Percentiles rank a stretch among this genome's conserved stretches.
These are phyloP conservation scores for Xylariaceae sp. DNA, from an alignment of 2,329 filamentous ascomycete genomes.

Conservation along the genomic window DNA sequence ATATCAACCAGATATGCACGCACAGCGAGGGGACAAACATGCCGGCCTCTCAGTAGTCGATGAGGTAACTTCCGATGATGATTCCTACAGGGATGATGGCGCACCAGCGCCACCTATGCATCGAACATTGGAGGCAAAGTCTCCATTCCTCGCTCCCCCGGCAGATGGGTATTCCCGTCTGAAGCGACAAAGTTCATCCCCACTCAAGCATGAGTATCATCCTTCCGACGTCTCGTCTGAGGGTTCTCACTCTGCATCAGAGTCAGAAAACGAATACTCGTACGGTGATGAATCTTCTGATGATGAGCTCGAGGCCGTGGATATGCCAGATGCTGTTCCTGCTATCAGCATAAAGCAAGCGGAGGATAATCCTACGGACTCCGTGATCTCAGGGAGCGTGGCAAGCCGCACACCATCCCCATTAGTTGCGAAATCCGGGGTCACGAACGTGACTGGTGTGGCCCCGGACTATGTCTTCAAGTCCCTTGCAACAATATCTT, in stretches of 20 bases:
- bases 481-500: constrained; percentile 54
- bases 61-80: constrained; percentile 35
- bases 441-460: constrained; percentile 46
- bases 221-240: constrained; percentile 67
- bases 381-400: constrained; percentile 43
- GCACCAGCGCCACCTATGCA: constrained; percentile 54
- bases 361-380: constrained; percentile 35
- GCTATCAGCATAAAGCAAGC: constrained; percentile 52
- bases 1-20: constrained; percentile 15
- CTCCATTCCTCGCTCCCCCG: constrained; percentile 42
- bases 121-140: constrained; percentile 41
- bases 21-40: constrained; percentile 38
- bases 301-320: constrained; percentile 57
- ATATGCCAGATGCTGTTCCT: constrained; percentile 55
- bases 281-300: constrained; percentile 45
- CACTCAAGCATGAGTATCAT: constrained; percentile 93
- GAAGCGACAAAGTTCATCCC: constrained; percentile 78
- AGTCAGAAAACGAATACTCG: constrained; percentile 46
- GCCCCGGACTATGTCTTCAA: constrained; percentile 43
- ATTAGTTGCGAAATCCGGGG: constrained; percentile 69
- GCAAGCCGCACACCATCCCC: constrained; percentile 70
- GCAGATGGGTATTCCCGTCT: constrained; percentile 45
- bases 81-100: constrained; percentile 47
- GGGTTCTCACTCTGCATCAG: constrained; percentile 28
- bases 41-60: constrained; percentile 37